phyloP scores from a whole-genome alignment of 129 eudicot genomes.

The Flaveria brownii region DNA sequence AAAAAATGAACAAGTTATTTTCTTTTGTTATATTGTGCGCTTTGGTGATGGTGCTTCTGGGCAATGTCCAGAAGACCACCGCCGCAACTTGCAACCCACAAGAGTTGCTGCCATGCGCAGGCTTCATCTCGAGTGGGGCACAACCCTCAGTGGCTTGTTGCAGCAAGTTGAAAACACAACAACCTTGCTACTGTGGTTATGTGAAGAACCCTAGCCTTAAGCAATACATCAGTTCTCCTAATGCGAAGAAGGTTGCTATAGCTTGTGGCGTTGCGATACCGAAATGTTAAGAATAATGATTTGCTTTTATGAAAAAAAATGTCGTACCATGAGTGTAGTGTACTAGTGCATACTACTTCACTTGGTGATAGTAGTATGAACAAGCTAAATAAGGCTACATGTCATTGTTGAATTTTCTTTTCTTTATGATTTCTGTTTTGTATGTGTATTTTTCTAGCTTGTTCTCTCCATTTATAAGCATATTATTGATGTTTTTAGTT shows the following conservation, averaged over 20 bases:
- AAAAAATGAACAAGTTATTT: conserved; percentile 27
- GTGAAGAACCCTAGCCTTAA: conserved; percentile 30
- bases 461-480: background rate
- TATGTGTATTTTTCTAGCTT: background rate
- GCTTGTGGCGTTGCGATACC: conserved; percentile 34
- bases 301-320: background rate
- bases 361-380: conserved; percentile 14
- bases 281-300: conserved; percentile 31
- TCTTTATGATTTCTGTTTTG: background rate
- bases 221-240: conserved; percentile 34
- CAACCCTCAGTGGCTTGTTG: conserved; percentile 33
- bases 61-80: conserved; percentile 11
- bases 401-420: background rate
- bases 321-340: background rate
- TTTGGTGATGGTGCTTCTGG: conserved; percentile 20
- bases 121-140: conserved; percentile 26
- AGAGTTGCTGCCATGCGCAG: conserved; percentile 27
- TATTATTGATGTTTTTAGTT: background rate
- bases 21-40: conserved; percentile 23
- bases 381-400: conserved; percentile 26
- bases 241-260: conserved; percentile 36
- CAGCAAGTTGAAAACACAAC: conserved; percentile 31
- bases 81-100: conserved; percentile 36
- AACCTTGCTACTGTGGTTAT: conserved; percentile 32
- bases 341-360: conserved; percentile 1